Evolutionary conservation across 192 early-diverging fungal genomes (phyloP), one percentile per base, ranked within the genome.

Genomic region (Obelidium mucronatum): DNA sequence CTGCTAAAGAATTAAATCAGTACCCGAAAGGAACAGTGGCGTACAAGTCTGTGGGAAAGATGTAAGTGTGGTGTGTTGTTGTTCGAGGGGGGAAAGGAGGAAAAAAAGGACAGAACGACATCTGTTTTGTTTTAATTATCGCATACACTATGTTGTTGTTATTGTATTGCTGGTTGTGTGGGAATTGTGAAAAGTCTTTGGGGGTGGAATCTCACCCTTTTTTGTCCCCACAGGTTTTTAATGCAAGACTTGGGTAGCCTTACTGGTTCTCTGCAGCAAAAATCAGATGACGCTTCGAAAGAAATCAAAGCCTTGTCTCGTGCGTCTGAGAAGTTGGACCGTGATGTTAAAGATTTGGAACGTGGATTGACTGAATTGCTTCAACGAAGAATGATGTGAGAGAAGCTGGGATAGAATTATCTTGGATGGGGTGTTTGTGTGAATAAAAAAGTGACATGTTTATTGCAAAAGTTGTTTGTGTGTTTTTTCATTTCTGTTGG

Each of bases 1-100:
- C 93, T 15, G 85, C 83, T 71, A 88, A 85, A 65, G 93, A 94
- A 76, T 85, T 94, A 3, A 26, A 36, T 4, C 76, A 82, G 39
- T 59, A 82, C 6, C 79, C 93, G 4, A 42, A 67, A 8, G 79
- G 80, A 22, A 90, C 87, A 2, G 79, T 80, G 31, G 89, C 92
- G 19, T 94, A 94, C 81, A 87, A 91, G 68, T 83, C 91, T 40
- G 86, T 94, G 33, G 92, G 92, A 1, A 92, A 92, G 68, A 91
- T 91, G 92, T 91, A 83, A 72, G 55, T 58, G 8, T 8, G 0
- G 22, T n/a, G n/a, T n/a, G n/a, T n/a, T n/a, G n/a, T n/a, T n/a
- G n/a, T n/a, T n/a, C n/a, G n/a, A n/a, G n/a, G n/a, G n/a, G n/a
- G n/a, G n/a, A n/a, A n/a, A n/a, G n/a, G n/a, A n/a, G n/a, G n/a